Base-by-base conservation (phyloP, 495 filamentous ascomycete genomes). In the Pseudevernia furfuracea region DNA sequence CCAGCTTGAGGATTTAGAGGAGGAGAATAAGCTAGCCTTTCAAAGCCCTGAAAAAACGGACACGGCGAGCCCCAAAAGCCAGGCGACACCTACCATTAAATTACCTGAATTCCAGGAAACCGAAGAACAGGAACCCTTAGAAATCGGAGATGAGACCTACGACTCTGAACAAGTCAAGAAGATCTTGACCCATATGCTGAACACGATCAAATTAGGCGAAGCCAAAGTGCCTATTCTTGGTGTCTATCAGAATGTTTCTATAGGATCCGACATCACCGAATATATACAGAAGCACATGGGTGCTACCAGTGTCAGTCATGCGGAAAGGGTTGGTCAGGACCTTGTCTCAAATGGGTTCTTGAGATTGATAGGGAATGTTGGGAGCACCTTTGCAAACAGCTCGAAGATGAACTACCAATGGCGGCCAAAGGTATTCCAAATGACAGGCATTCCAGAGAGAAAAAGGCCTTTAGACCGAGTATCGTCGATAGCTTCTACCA, bases 21-120 rank as follows among this genome's bases (percentile, higher is more conserved):
- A 99, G 75, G 94, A 99, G 81, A 96, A 96, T 72, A 97, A 97
- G 76, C 84, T 99, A 17, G 92, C 91, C 38, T 97, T 97, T 73
- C 91, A 97, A 71, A 90, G 90, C 66, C 91, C 92, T 3, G 85
- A 88, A 38, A 70, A 75, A 59, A 55, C 3, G 21, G 71, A 73
- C 30, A 70, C 70, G 6, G 30, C 63, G 2, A 84, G 81, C 68
- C 82, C 81, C 12, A 79, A 79, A 66, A 48, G 67, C 56, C 74
- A 77, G 57, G 65, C 71, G n/a, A 77, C 84, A 1, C 86, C 86
- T 9, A 85, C 84, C 66, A 82, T 86, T 53, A 80, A 87, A 59
- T 72, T 90, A 32, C 81, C 85, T 12, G 81, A 84, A 39, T 76
- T 79, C 11, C 71, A 80, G 57, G 70, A 72, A 25, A 81, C 81